These are phyloP conservation scores for Arthrobotrys sphaeroides DNA, from an alignment of 2,329 filamentous ascomycete genomes.

Conservation along the genomic window DNA sequence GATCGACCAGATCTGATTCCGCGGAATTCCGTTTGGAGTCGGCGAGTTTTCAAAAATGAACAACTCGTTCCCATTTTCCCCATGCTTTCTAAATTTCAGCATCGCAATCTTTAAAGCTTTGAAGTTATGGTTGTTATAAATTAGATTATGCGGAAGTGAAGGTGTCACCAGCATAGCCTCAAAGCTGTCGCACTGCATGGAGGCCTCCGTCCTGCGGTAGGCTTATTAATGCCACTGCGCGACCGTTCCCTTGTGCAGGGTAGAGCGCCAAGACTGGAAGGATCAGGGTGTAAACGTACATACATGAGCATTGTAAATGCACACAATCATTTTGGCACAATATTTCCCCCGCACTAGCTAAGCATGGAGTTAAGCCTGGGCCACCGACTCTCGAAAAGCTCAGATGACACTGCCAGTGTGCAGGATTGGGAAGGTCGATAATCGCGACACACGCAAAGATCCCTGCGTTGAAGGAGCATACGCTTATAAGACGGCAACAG, in stretches of 20 bases:
- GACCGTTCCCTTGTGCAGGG: slow-evolving; percentile 24
- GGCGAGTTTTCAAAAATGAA: slow-evolving; percentile 9
- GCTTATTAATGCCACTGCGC: slow-evolving; percentile 23
- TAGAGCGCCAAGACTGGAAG: neutral
- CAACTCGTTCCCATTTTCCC: neutral
- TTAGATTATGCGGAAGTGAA: slow-evolving; percentile 7
- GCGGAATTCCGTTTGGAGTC: slow-evolving; percentile 6
- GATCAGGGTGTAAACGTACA: slow-evolving; percentile 12
- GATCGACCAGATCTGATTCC: neutral
- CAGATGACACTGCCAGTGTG: slow-evolving; percentile 26
- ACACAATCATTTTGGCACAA: slow-evolving; percentile 12
- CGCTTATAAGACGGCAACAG: slow-evolving; percentile 20
- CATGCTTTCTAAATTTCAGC: no score
- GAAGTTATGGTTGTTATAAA: slow-evolving; percentile 23
- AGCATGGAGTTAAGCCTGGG: neutral
- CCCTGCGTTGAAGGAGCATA: neutral
- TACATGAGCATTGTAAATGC: slow-evolving; percentile 21
- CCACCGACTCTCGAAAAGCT: slow-evolving; percentile 5
- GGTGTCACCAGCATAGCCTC: slow-evolving; percentile 12
- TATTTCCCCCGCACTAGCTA: slow-evolving; percentile 20
- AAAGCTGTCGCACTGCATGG: slow-evolving; percentile 2
- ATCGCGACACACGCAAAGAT: slow-evolving; percentile 11
- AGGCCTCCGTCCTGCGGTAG: neutral
- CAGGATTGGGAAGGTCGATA: slow-evolving; percentile 46
- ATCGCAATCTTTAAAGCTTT: neutral